These are phyloP conservation scores for Cercospora citrullina DNA, from an alignment of 2,329 filamentous ascomycete genomes.

Conservation along the genomic window DNA sequence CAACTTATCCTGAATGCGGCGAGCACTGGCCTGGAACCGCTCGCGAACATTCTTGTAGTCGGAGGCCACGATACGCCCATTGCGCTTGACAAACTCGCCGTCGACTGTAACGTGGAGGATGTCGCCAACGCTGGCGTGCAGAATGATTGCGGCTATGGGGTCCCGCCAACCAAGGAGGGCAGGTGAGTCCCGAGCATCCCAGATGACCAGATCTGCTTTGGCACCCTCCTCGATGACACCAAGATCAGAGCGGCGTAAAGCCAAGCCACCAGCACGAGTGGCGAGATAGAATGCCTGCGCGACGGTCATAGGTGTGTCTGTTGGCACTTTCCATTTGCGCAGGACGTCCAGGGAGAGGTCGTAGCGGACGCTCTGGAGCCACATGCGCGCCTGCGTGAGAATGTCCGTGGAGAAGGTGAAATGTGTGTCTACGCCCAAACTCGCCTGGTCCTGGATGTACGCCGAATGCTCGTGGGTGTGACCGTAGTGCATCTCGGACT, in stretches of 20 bases:
- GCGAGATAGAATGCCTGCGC: background rate
- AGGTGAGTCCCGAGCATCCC: background rate
- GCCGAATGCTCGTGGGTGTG: background rate
- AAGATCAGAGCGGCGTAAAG: background rate
- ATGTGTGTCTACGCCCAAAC: background rate
- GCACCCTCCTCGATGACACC: background rate
- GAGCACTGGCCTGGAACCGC: background rate
- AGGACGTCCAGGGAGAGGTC: background rate
- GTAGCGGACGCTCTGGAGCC: background rate
- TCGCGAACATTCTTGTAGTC: background rate
- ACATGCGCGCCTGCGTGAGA: background rate
- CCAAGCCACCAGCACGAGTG: background rate
- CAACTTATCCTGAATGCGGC: background rate
- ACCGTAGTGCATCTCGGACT: background rate
- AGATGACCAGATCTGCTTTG: background rate
- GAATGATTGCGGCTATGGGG: background rate
- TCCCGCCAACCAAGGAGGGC: background rate
- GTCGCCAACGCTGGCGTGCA: background rate
- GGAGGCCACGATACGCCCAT: background rate
- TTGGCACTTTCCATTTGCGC: background rate
- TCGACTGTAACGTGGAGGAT: background rate
- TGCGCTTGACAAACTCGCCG: background rate
- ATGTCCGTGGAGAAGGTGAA: background rate
- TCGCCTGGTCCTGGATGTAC: background rate
- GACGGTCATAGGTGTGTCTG: background rate